Conservation (phyloP, 2,329 filamentous ascomycete species). For the Phialocephala subalpina region DNA sequence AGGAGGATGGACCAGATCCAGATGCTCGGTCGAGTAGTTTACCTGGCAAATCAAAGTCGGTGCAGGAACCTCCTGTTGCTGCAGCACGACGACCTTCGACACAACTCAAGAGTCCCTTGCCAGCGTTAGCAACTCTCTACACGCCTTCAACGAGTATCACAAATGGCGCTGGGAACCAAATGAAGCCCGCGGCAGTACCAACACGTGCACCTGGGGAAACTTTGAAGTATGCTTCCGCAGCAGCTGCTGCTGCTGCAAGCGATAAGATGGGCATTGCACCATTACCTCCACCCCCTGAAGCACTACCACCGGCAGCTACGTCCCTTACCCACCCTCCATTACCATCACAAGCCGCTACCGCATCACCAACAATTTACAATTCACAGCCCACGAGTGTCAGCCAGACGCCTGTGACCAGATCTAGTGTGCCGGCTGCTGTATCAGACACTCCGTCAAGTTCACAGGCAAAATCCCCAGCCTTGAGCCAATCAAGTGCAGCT, state of each 20-base stretch:
- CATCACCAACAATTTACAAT: slow-evolving; percentile 59
- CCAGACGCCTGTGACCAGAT: slow-evolving; percentile 47
- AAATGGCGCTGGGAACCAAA: slow-evolving; percentile 68
- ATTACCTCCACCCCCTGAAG: slow-evolving; percentile 85
- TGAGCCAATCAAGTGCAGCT: slow-evolving; percentile 52
- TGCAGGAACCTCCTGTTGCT: slow-evolving; percentile 64
- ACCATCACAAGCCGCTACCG: slow-evolving; percentile 57
- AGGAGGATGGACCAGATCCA: slow-evolving; percentile 78
- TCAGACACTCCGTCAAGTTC: slow-evolving; percentile 50
- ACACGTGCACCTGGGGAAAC: slow-evolving; percentile 87
- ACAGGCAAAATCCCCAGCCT: slow-evolving; percentile 60
- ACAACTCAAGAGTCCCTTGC: slow-evolving; percentile 92
- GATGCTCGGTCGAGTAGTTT: slow-evolving; percentile 57
- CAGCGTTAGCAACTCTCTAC: slow-evolving; percentile 90
- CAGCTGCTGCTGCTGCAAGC: slow-evolving; percentile 90
- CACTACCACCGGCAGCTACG: slow-evolving; percentile 58
- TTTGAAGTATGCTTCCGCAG: slow-evolving; percentile 95
- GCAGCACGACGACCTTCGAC: slow-evolving; percentile 78
- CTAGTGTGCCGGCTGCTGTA: slow-evolving; percentile 45
- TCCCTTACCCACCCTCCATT: slow-evolving; percentile 41
- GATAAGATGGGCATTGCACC: slow-evolving; percentile 95
- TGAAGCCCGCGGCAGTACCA: slow-evolving; percentile 93
- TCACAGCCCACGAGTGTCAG: slow-evolving; percentile 52
- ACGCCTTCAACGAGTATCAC: slow-evolving; percentile 70
- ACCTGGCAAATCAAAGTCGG: slow-evolving; percentile 58